Evolutionary conservation across 371 early-diverging fungal species (phyloP).

Genomic region (Apophysomyces sp.): DNA sequence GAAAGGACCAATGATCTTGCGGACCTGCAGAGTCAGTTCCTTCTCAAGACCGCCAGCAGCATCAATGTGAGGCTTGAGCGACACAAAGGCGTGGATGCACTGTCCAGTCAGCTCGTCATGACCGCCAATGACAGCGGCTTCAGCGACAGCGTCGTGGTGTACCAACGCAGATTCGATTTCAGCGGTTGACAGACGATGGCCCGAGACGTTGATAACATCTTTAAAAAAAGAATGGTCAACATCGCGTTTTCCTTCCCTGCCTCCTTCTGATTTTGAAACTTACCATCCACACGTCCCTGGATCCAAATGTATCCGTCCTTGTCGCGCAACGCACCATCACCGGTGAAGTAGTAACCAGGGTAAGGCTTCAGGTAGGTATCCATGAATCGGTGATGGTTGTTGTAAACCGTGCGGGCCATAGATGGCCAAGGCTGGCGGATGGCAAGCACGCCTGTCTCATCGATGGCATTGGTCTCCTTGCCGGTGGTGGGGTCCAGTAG

Average conservation of each 20-base stretch:
- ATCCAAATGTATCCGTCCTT: constrained; percentile 94
- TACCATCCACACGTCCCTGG: constrained; percentile 87
- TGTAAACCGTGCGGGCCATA: constrained; percentile 90
- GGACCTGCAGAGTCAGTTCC: constrained; percentile 77
- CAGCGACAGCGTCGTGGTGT: constrained; percentile 76
- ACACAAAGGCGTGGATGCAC: constrained; percentile 74
- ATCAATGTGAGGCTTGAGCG: constrained; percentile 56
- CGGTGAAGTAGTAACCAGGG: constrained; percentile 86
- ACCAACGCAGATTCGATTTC: constrained; percentile 94
- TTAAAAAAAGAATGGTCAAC: too few relatives aligned
- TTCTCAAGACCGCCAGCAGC: constrained; percentile 48
- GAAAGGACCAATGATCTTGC: constrained; percentile 92
- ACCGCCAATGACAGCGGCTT: constrained; percentile 94
- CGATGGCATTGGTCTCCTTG: constrained; percentile 66
- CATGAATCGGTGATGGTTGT: constrained; percentile 85
- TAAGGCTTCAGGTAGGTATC: constrained; percentile 90
- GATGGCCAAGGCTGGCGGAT: constrained; percentile 92
- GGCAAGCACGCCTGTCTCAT: constrained; percentile 88
- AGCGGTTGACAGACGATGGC: constrained; percentile 95
- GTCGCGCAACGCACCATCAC: constrained; percentile 88
- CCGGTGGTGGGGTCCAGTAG: constrained; percentile 85
- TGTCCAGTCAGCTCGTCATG: constrained; percentile 94
- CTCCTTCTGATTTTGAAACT: background rate
- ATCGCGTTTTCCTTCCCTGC: background rate
- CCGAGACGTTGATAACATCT: constrained; percentile 97